Evolutionary conservation across 768 basidiomycete species (phyloP).

Genomic region (Lactarius akahatsu): DNA sequence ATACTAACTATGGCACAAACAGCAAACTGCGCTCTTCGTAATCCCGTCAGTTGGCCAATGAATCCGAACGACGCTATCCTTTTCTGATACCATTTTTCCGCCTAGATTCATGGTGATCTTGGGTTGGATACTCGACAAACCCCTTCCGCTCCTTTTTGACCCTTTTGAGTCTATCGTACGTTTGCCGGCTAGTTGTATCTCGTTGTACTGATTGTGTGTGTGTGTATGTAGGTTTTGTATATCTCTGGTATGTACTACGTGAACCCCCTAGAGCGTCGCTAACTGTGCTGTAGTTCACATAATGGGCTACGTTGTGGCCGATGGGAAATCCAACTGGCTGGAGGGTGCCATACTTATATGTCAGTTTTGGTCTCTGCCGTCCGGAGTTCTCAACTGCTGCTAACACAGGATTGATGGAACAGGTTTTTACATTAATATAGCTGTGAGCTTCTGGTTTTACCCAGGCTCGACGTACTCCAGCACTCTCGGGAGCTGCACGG

Average conservation of each 20-base stretch:
- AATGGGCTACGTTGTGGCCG: conserved; percentile 81
- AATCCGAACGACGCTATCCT: background rate
- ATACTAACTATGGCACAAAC: conserved; percentile 11
- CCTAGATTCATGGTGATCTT: conserved; percentile 69
- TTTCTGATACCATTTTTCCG: background rate
- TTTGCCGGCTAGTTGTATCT: background rate
- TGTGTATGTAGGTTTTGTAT: conserved; percentile 36
- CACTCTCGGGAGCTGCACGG: conserved; percentile 34
- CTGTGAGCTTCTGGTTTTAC: conserved; percentile 55
- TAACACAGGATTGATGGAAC: background rate
- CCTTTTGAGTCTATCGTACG: conserved; percentile 70
- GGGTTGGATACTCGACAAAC: conserved; percentile 79
- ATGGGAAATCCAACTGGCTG: conserved; percentile 92
- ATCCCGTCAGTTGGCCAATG: conserved; percentile 48
- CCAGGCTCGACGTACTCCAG: conserved; percentile 41
- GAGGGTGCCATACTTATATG: conserved; percentile 82
- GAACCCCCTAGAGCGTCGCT: background rate
- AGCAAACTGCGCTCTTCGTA: conserved; percentile 76
- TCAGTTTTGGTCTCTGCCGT: conserved; percentile 31
- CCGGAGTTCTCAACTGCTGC: conserved; percentile 1
- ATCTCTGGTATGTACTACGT: conserved; percentile 43
- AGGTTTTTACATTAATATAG: conserved; percentile 58
- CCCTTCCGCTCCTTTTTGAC: conserved; percentile 80
- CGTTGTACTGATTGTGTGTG: background rate
- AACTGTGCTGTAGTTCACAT: conserved; percentile 41